Evolutionary conservation across 441 rosid species (phyloP), one percentile per base, ranked within the genome.

Genomic region (Arabidopsis hybrid): DNA sequence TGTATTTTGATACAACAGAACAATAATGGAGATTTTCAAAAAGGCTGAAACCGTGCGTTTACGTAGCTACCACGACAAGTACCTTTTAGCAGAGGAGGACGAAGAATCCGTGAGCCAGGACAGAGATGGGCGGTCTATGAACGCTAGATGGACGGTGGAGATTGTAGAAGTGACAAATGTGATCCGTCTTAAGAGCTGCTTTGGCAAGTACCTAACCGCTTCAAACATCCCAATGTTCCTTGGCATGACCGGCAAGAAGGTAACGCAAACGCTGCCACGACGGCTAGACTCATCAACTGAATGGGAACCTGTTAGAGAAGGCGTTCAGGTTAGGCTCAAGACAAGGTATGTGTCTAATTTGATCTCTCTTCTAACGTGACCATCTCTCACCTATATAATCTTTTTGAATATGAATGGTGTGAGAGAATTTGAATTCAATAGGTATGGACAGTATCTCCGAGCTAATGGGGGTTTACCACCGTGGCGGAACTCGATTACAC

Each of bases 41-140:
- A 88, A 83, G 57, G 89, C 90, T 6, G 81, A 76, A 18, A 50
- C 68, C 13, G 89, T 88, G 52, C 90, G 93, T 52, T 80, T 88
- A 16, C 84, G 86, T 8, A 84, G 91, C 78, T 88, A 86, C 83
- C 91, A 86, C 0, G 91, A 86, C 81, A 88, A 85, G 83, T 88
- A 81, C 72, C 77, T 88, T 35, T 31, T 78, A 35, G 93, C 93
- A 0, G 88, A 78, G 0, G 85, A 84, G 0, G 88, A 88, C 5
- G 78, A 83, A 72, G 89, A 82, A 12, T 65, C 80, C 1, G 89
- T 86, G 45, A 74, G 16, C 70, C 91, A 88, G 55, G 89, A 86
- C 18, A 80, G 91, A 43, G 78, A 80, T 0, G 87, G 91, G 6
- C 31, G 78, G 3, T 10, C 60, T 67, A 70, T 65, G 80, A 82